A percentile compares a stretch with the other conserved stretches of the same genome.
These are phyloP conservation scores for Neofusicoccum laricinum DNA, from an alignment of 2,329 filamentous ascomycete species.

Conservation along the genomic window DNA sequence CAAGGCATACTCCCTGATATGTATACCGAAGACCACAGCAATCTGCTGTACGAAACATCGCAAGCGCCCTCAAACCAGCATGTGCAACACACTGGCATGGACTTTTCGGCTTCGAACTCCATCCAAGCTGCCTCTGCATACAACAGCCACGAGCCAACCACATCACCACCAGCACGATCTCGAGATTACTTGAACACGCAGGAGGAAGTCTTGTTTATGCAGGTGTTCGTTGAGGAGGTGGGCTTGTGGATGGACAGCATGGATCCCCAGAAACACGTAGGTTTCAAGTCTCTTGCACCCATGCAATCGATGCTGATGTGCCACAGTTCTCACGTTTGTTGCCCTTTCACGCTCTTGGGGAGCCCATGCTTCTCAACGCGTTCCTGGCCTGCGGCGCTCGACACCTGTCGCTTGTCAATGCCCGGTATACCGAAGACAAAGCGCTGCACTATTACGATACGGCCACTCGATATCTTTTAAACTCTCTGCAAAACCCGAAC, in stretches of 20 bases:
- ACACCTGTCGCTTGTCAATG: conserved; percentile 70
- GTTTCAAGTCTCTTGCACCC: conserved; percentile 22
- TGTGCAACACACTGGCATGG: conserved; percentile 28
- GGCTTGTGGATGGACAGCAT: conserved; percentile 93
- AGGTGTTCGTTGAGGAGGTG: conserved; percentile 87
- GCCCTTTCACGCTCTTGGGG: conserved; percentile 77
- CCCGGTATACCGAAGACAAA: conserved; percentile 70
- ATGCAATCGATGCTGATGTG: conserved; percentile 19
- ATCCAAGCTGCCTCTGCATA: conserved; percentile 25
- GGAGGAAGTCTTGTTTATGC: conserved; percentile 85
- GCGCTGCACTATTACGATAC: conserved; percentile 82
- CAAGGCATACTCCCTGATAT: conserved; percentile 48
- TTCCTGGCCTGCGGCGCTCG: conserved; percentile 85
- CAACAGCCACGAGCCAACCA: conserved; percentile 35
- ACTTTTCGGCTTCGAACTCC: conserved; percentile 28
- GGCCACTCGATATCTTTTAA: conserved; percentile 74
- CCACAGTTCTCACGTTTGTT: conserved; percentile 71
- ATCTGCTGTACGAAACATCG: conserved; percentile 38
- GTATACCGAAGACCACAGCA: conserved; percentile 44
- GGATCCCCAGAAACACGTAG: conserved; percentile 73
- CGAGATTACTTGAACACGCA: conserved; percentile 67
- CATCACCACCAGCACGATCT: conserved; percentile 40
- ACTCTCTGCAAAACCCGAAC: conserved; percentile 77
- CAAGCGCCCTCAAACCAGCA: conserved; percentile 30
- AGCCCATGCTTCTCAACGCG: conserved; percentile 86